Evolutionary conservation across 352 stramenopile genomes (phyloP), one percentile per base, ranked within the genome.

Genomic region (Phytopythium oedochilum): DNA sequence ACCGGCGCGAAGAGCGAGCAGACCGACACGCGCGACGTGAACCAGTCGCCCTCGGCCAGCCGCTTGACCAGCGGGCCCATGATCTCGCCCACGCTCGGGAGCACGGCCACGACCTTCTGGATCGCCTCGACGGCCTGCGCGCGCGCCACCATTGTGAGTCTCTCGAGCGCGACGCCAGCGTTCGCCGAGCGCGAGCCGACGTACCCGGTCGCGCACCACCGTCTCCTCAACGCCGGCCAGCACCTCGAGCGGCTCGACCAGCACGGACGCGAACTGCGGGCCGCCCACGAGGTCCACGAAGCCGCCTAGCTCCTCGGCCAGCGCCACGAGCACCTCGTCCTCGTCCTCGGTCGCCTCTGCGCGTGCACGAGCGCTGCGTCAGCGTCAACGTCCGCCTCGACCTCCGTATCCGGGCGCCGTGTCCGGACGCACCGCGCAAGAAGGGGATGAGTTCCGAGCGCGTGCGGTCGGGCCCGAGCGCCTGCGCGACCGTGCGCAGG

Each of bases 171-270:
- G 4, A 43, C 14, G 4, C 6, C 36, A 12, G 5, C 15, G 6
- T 22, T 43, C 14, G 6, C 9, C 11, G 38, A 26, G n/a, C 5
- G 22, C 10, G 7, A 22, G 22, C 15, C 8, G 26, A 58, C 20
- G 18, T 22, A 80, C 71, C 44, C 73, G 75, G 53, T 97, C 88
- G 12, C 94, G 78, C 25, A 98, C 94, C 17, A 98, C 94, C 3
- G 92, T 98, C 64, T 98, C 94, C 71, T 98, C 94, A 8, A 97
- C 84, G 44, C 71, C 78, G 5, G 87, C 89, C 10, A 98, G 78
- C 34, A 92, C 78, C 68, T 98, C 94, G 39, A 98, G 90, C 9
- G 88, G 88, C 34, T 97, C 70, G 8, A 98, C 66, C 3, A 96
- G 73, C 20, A 89, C 53, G 11, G 77, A 69, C 5, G 78, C 74